phyloP scores from a whole-genome alignment of 2,329 filamentous ascomycete species.

The Aureobasidium sp. region DNA sequence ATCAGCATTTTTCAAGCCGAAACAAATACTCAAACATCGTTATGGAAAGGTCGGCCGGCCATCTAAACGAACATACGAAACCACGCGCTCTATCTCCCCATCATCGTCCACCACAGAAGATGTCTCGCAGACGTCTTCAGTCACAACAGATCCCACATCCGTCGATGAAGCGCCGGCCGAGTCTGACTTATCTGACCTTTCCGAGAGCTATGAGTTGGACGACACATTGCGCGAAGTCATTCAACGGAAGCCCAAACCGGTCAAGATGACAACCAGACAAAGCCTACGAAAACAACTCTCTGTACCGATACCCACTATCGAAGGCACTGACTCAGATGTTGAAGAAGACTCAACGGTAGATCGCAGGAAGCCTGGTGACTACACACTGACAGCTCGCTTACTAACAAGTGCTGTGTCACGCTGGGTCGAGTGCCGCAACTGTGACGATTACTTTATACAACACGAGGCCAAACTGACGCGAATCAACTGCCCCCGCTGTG shows the following conservation, averaged over 20 bases:
- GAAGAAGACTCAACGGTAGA: background rate
- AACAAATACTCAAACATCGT: slow-evolving; percentile 1
- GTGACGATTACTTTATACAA: slow-evolving; percentile 75
- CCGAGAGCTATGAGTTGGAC: slow-evolving; percentile 30
- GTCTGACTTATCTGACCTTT: slow-evolving; percentile 33
- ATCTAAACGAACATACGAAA: background rate
- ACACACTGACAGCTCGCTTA: slow-evolving; percentile 69
- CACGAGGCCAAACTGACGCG: slow-evolving; percentile 79
- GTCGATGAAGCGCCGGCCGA: slow-evolving; percentile 10
- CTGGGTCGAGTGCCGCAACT: slow-evolving; percentile 87
- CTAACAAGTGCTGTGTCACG: slow-evolving; percentile 67
- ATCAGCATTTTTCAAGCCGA: slow-evolving; percentile 3
- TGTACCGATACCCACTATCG: slow-evolving; percentile 21
- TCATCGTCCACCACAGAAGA: slow-evolving; percentile 11
- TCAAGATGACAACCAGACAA: slow-evolving; percentile 13
- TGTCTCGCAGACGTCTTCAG: slow-evolving; percentile 14
- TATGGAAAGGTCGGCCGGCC: background rate
- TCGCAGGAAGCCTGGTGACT: slow-evolving; percentile 44
- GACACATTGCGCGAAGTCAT: slow-evolving; percentile 28
- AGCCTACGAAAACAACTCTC: slow-evolving; percentile 13
- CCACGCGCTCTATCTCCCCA: slow-evolving; percentile 13
- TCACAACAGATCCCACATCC: slow-evolving; percentile 15
- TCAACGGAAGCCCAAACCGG: slow-evolving; percentile 23
- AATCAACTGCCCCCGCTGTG: slow-evolving; percentile 81
- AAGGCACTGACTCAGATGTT: slow-evolving; percentile 13